Base-by-base conservation (phyloP, 306 rosid genomes). In the barrel medic (Medicago truncatula) region DNA sequence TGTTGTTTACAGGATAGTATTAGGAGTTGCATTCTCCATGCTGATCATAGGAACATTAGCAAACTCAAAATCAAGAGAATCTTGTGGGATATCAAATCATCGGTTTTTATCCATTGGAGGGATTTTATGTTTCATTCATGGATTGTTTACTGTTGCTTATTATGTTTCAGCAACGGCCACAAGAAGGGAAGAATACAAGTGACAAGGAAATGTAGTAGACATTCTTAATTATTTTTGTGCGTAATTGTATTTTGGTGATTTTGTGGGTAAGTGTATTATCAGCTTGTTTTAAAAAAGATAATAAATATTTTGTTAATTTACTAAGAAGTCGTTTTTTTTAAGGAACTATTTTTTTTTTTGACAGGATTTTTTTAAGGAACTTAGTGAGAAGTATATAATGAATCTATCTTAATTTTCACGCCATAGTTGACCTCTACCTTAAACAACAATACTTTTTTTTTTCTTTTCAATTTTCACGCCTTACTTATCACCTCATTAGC, bases 111-210 rank as follows among this genome's bases (percentile, higher is more conserved):
- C 89, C 0, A 85, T 88, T 0, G 96, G 98, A 64, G 98, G 98
- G 54, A 84, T 95, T 65, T 14, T 90, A 40, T 95, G 97, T 58
- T 95, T 89, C 84, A 28, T 92, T 57, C 97, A 95, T 8, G 96
- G 86, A 57, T n/a, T 90, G 53, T 81, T 92, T 70, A 80, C 79
- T 3, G 75, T 90, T 3, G 88, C 79, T 8, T 95, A 86, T 59
- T 86, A 84, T 46, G 76, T 90, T 74, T 89, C 89, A 0, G 88
- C 79, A 70, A 76, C 81, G 0, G 92, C 93, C 4, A 17, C 83
- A 6, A 13, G 2, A 40, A 81, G 57, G 72, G 95, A 90, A 54
- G 83, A 58, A 15, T 58, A 77, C 20, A 67, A 28, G 71, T 78
- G 12, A 41, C 58, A 18, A 76, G 12, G 7, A 69, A 53, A 73